These are phyloP conservation scores for Populus davidiana DNA, from an alignment of 345 rosid species.

Conservation along the genomic window DNA sequence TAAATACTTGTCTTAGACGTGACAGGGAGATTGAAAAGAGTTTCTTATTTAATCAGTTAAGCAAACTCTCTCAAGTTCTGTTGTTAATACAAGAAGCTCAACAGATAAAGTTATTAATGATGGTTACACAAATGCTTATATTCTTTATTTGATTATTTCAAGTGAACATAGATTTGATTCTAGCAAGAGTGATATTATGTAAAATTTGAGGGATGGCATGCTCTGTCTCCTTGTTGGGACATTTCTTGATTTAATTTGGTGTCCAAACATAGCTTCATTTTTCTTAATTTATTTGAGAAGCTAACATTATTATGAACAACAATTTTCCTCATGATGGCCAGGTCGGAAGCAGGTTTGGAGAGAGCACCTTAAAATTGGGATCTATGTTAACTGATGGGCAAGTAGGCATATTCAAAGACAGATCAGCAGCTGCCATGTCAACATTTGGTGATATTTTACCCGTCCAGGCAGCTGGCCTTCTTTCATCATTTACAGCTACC, in stretches of 20 bases:
- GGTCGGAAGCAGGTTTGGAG: constrained; percentile 97
- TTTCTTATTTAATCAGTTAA: background rate
- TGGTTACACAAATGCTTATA: background rate
- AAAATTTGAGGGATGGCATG: background rate
- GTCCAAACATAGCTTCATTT: background rate
- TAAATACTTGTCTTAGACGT: background rate
- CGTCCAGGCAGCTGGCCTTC: constrained; percentile 91
- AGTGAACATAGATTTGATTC: background rate
- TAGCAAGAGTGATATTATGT: background rate
- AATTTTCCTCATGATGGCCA: constrained; percentile 25
- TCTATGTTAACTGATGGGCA: constrained; percentile 93
- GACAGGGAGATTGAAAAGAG: background rate
- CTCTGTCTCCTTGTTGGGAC: background rate
- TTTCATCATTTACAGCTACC: constrained; percentile 83
- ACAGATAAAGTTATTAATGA: background rate
- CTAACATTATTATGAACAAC: constrained; percentile 8
- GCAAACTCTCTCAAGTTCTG: background rate
- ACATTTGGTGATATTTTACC: constrained; percentile 96
- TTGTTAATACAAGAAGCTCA: background rate
- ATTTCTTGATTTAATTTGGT: background rate
- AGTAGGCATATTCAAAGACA: constrained; percentile 93
- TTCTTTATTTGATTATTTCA: background rate
- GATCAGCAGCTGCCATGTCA: constrained; percentile 95
- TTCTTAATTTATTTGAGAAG: constrained; percentile 5
- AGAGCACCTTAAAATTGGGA: constrained; percentile 92